These are phyloP conservation scores for Lactarius quietus DNA, from an alignment of 768 basidiomycete species.

Conservation along the genomic window DNA sequence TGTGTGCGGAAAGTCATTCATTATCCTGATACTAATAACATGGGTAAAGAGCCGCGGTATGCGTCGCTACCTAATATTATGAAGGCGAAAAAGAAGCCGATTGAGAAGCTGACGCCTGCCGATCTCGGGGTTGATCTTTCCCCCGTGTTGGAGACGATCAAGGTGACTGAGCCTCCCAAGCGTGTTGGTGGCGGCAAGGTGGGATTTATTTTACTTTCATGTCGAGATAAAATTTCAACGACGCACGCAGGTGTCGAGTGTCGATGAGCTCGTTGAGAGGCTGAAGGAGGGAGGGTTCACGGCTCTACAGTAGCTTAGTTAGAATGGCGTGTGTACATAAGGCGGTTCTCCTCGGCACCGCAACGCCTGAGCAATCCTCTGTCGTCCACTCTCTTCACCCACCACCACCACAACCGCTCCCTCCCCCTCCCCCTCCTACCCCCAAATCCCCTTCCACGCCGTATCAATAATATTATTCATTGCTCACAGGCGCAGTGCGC, in stretches of 20 bases:
- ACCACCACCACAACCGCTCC: neutral
- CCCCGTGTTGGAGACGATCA: constrained; percentile 80
- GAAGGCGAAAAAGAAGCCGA: constrained; percentile 99
- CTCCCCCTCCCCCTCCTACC: neutral
- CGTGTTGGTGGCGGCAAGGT: constrained; percentile 91
- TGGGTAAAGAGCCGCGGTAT: constrained; percentile 81
- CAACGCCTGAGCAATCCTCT: neutral
- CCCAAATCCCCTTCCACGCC: neutral
- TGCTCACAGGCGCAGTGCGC: neutral
- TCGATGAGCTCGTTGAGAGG: constrained; percentile 86
- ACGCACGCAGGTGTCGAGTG: constrained; percentile 59
- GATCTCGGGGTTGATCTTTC: constrained; percentile 84
- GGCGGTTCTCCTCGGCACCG: neutral
- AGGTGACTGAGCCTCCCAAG: constrained; percentile 85
- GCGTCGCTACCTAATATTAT: constrained; percentile 97
- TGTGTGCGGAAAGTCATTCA: constrained; percentile 32
- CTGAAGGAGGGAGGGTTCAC: constrained; percentile 81
- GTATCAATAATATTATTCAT: neutral
- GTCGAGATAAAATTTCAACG: neutral
- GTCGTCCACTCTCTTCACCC: neutral
- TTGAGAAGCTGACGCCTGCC: constrained; percentile 74
- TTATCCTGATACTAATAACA: too few relatives aligned
- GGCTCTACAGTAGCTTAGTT: neutral
- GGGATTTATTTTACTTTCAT: constrained; percentile 18
- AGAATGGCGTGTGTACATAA: neutral